Base-by-base conservation (phyloP, 2,329 filamentous ascomycete genomes). In the Colletotrichum ledebouriae region DNA sequence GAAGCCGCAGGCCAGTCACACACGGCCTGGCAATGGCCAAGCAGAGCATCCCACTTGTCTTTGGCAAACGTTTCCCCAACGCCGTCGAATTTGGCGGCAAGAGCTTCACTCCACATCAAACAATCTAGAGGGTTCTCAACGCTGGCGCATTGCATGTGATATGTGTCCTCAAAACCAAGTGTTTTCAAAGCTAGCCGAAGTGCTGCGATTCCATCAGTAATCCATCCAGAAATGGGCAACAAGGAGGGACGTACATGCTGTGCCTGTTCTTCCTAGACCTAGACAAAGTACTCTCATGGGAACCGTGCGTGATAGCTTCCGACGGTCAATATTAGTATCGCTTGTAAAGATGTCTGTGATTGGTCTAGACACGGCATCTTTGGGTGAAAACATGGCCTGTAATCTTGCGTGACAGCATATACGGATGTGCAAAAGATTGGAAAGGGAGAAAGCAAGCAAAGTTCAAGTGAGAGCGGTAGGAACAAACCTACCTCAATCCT, bases 201-300 rank as follows among this genome's bases (percentile, higher is more conserved):
- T 6, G 61, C 61, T 63, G 33, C 0, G 1, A 7, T 1, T 2
- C 29, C 3, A 20, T 61, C 50, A 20, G n/a, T 2, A 17, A 22
- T 22, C 22, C 22, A 22, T 22, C 22, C 22, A 22, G 22, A 22
- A 22, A 22, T 22, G 22, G 22, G 22, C 2, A 22, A 22, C 22
- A 22, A 22, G 22, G 22, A 22, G 22, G 22, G 4, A 22, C 22
- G 22, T 22, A 88, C 88, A 92, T 39, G 89, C 87, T 73, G 91
- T 93, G 74, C 90, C 90, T 9, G 90, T 93, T 71, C 90, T 85
- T 63, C 89, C 89, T 17, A 92, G 84, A 52, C 90, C 91, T 0
- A 94, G 84, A 53, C 90, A 86, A 39, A 93, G 86, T 53, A 93
- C 88, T 76, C 88, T 88, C 90, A 93, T 93, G 39, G 90, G 90